phyloP scores from a whole-genome alignment of 1,139 yeast genomes.

The Suhomyces wounanorum region DNA sequence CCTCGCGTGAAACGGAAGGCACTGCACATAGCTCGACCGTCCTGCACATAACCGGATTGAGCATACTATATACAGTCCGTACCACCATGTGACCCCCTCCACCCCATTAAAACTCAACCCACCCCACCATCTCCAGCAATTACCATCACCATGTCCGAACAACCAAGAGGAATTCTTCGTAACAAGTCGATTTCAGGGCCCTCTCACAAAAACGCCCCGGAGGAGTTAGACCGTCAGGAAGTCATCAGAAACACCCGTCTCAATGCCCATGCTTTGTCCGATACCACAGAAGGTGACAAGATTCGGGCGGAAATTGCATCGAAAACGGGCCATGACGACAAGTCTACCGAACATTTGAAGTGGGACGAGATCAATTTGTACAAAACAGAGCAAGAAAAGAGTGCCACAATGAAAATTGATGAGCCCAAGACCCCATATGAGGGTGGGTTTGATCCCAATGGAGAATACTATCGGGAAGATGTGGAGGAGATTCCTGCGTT shows the following conservation, averaged over 20 bases:
- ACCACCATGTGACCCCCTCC: not conserved
- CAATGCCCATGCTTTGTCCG: constrained; percentile 39
- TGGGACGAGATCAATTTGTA: constrained; percentile 78
- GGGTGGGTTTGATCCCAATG: constrained; percentile 84
- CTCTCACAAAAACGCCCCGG: constrained; percentile 16
- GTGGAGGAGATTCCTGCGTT: constrained; percentile 52
- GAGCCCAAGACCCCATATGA: constrained; percentile 98
- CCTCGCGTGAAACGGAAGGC: not conserved
- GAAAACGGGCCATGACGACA: constrained; percentile 15
- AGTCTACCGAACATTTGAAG: constrained; percentile 42
- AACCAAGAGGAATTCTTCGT: constrained; percentile 48
- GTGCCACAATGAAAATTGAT: constrained; percentile 80
- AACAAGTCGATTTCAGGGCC: constrained; percentile 28
- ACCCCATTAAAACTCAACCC: not conserved
- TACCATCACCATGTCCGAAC: not conserved
- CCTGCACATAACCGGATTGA: too few relatives aligned
- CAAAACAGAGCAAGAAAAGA: constrained; percentile 67
- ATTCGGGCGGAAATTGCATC: constrained; percentile 43
- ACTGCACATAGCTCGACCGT: not conserved
- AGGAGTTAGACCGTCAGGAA: constrained; percentile 44
- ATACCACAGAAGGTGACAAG: constrained; percentile 38
- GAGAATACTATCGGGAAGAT: constrained; percentile 78
- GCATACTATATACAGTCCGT: not conserved
- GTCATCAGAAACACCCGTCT: constrained; percentile 46
- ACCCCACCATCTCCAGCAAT: not conserved